Evolutionary conservation across 176 grass and related monocot genomes (phyloP).

Genomic region (Carex cristatella): DNA sequence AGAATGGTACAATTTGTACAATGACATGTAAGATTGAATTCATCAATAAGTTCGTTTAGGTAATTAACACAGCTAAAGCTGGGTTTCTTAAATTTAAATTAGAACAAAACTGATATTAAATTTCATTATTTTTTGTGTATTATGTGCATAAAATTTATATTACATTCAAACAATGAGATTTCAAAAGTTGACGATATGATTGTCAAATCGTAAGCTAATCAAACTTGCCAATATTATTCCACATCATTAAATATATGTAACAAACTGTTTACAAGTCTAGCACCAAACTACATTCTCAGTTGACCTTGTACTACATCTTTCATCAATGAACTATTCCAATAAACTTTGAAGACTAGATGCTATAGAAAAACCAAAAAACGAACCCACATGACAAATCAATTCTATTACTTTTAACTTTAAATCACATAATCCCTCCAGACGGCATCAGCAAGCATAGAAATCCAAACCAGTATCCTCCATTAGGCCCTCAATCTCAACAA

Average conservation of each 20-base stretch:
- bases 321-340: background rate
- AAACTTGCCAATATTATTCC: background rate
- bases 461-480: background rate
- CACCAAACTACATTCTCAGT: background rate
- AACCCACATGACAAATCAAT: background rate
- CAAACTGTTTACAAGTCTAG: background rate
- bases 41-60: background rate
- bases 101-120: too few relatives aligned
- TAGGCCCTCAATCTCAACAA: constrained; percentile 16
- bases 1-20: background rate
- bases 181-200: background rate
- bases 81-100: background rate
- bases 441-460: background rate
- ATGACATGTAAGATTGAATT: background rate
- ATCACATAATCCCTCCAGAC: background rate
- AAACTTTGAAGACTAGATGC: background rate
- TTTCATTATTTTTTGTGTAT: too few relatives aligned
- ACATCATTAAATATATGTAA: background rate
- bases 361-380: background rate
- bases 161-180: too few relatives aligned
- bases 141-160: too few relatives aligned
- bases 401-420: background rate
- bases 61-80: background rate
- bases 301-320: background rate
- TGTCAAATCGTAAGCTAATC: background rate